These are phyloP conservation scores for Schwanniomyces sp. DNA, from an alignment of 805 yeast species.

Conservation along the genomic window DNA sequence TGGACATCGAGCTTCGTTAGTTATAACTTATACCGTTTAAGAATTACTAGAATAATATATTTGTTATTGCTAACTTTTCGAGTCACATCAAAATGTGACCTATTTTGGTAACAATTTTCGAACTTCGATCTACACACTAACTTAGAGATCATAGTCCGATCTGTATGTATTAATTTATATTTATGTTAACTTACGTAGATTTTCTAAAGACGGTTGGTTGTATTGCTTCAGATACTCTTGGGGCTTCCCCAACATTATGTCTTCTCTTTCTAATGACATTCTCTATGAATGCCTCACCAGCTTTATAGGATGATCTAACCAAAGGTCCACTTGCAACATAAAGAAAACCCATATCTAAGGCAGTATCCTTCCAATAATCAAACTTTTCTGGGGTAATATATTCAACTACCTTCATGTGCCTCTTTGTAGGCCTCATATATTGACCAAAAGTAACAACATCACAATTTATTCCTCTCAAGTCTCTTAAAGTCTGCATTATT, in stretches of 20 bases:
- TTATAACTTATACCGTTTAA: not conserved
- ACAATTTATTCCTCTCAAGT: slow-evolving; percentile 72
- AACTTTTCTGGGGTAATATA: slow-evolving; percentile 93
- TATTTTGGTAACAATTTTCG: not conserved
- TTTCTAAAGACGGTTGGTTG: not conserved
- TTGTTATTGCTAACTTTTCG: slow-evolving; percentile 1
- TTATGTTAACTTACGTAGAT: not conserved
- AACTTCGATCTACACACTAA: not conserved
- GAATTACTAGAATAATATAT: not conserved
- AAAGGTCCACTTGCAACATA: slow-evolving; percentile 98
- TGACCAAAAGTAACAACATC: slow-evolving; percentile 99
- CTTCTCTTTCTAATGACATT: slow-evolving; percentile 80
- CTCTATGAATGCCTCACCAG: slow-evolving; percentile 97
- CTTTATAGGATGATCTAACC: slow-evolving; percentile 95
- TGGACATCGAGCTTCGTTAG: slow-evolving; percentile 5
- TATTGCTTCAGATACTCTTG: slow-evolving; percentile 25
- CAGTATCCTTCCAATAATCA: slow-evolving; percentile 87
- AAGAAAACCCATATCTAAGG: slow-evolving; percentile 85
- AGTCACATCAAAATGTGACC: not conserved
- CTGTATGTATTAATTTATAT: not conserved
- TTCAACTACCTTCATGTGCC: slow-evolving; percentile 98
- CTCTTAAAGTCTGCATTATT: slow-evolving; percentile 68
- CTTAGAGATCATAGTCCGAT: not conserved
- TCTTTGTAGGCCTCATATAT: slow-evolving; percentile 97
- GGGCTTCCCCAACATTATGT: slow-evolving; percentile 47